Evolutionary conservation across 768 basidiomycete genomes (phyloP), one percentile per base, ranked within the genome.

Genomic region (Daedaleopsis nitida): DNA sequence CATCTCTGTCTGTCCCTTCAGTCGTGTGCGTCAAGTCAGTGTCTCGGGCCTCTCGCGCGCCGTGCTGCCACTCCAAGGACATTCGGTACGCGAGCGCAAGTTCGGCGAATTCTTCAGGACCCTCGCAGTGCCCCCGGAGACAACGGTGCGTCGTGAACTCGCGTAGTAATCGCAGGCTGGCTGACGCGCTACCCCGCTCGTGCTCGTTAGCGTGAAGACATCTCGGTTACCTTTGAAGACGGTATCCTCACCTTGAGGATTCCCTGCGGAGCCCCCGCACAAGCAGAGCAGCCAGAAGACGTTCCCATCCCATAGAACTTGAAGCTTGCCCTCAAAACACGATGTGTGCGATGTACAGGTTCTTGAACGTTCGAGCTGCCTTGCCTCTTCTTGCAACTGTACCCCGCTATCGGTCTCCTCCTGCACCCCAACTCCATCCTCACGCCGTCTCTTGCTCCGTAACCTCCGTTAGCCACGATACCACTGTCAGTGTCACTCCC

Each of bases 231-330:
- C 55, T 80, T 89, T 76, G 79, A 81, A 64, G 82, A 87, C 68
- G 88, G 88, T 38, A 71, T 89, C 53, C 80, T 89, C 49, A 79
- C 78, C 19, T 70, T 89, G 68, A 83, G 73, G 65, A 80, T 89
- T 63, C 72, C 78, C 53, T 79, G 77, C 62, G 86, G 85, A 9
- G 70, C 76, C 19, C 79, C 81, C 11, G 78, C 75, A 61, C 62
- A 74, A 55, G 66, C 70, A 35, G 79, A 85, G 59, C 77, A 81
- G 60, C 76, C 78, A 51, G 78, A 84, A 76, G 77, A 80, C 48
- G 78, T 88, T 53, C 75, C 60, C 78, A 87, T 70, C 76, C 51
- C 27, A 7, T 68, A 65, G 64, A 60, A 2, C 23, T 7, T 24
- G 21, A 23, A 12, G 21, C n/a, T 8, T 7, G 47, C 47, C 47